Evolutionary conservation across 306 rosid species (phyloP), one percentile per base, ranked within the genome.

Genomic region (Vicia villosa): DNA sequence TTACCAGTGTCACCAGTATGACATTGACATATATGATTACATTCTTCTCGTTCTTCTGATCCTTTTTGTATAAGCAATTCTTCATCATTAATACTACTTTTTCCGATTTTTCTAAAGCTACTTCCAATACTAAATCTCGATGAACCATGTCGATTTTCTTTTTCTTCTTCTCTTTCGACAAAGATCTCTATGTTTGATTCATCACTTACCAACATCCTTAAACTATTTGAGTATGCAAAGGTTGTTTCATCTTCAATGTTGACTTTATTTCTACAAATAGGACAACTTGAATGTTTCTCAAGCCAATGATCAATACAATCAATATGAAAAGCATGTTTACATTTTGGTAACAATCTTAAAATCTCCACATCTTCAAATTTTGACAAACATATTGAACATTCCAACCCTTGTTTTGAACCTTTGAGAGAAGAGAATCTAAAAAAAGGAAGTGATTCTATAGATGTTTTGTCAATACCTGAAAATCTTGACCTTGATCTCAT

Each of bases 241-340:
- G 74, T 74, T 30, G 87, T 54, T 21, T 81, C 70, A 62, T 95
- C 99, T 15, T 87, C 89, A 2, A 92, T 65, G 69, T 87, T 79
- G 16, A 95, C 83, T 80, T 49, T 83, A 51, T 79, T 83, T 72
- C 99, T 75, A 77, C 99, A 95, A 76, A 95, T 89, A 68, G 99
- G 99, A 65, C 99, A 95, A 61, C 87, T 95, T 5, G 99, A 83
- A 62, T 95, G 99, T 21, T 81, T 87, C 49, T 88, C 97, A 38
- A 94, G 97, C 99, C 99, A 95, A 67, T 80, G 81, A 43, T 95
- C 99, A 22, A 91, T 88, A 82, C 99, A 95, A 46, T 79, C 79
- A 54, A 91, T 86, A 69, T 95, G 99, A 76, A 95, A 95, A 22
- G 95, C 97, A 74, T 95, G 99, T 20, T 86, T 89, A 57, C 99